Conservation (phyloP, 805 yeast genomes). For the Nakazawaea pomicola region DNA sequence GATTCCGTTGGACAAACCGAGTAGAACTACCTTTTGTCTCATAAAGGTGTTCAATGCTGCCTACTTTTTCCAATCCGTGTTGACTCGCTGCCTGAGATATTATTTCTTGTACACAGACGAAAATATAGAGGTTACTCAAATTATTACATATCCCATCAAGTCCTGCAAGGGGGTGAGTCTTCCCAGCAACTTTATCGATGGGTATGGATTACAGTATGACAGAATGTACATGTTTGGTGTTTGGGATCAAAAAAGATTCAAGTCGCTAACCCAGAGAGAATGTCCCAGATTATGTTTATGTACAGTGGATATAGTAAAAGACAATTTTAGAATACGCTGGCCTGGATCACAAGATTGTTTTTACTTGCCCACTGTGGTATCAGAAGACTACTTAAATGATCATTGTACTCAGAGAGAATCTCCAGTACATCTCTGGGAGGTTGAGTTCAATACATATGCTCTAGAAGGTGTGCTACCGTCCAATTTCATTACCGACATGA, state of each 20-base stretch:
- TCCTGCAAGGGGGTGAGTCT: conserved; percentile 21
- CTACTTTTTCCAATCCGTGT: neutral
- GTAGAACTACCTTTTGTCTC: conserved; percentile 1
- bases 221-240: conserved; percentile 24
- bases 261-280: conserved; percentile 19
- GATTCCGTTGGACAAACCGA: conserved; percentile 1
- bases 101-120: neutral
- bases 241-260: conserved; percentile 14
- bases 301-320: conserved; percentile 9
- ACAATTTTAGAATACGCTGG: conserved; percentile 14
- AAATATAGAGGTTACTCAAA: neutral
- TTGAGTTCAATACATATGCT: conserved; percentile 17
- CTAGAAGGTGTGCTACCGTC: conserved; percentile 18
- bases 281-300: conserved; percentile 17
- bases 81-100: neutral
- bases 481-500: conserved; percentile 17
- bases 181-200: conserved; percentile 18
- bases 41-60: conserved; percentile 4
- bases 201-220: conserved; percentile 21
- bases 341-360: conserved; percentile 12
- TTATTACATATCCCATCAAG: conserved; percentile 21
- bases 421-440: conserved; percentile 20
- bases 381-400: conserved; percentile 10
- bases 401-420: neutral
- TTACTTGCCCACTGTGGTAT: conserved; percentile 15